Conservation (phyloP, 495 filamentous ascomycete genomes). For the Pyrenopolyporus hunteri region DNA sequence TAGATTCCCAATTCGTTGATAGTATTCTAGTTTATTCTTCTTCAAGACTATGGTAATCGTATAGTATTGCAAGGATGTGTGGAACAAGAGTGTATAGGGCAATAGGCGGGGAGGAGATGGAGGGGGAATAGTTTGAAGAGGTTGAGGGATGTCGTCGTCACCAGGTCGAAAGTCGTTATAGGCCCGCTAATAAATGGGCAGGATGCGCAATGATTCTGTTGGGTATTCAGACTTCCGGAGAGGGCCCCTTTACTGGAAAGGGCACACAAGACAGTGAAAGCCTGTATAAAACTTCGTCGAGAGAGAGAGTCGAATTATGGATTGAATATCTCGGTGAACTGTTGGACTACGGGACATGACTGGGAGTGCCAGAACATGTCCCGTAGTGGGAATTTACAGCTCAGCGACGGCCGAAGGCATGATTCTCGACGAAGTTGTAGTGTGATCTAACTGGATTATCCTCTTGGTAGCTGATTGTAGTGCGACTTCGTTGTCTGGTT, state of each 20-base stretch:
- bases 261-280: conserved; percentile 52
- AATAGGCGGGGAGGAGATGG: conserved; percentile 10
- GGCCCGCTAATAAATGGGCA: conserved; percentile 23
- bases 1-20: conserved; percentile 9
- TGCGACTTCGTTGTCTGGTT: conserved; percentile 73
- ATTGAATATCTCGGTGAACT: conserved; percentile 81
- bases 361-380: conserved; percentile 54
- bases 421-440: conserved; percentile 79
- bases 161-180: conserved; percentile 15
- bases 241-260: conserved; percentile 20
- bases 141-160: conserved; percentile 38
- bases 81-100: conserved; percentile 8
- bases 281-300: conserved; percentile 78
- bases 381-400: conserved; percentile 93
- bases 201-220: conserved; percentile 33
- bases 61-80: conserved; percentile 10
- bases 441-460: conserved; percentile 46
- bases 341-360: conserved; percentile 71
- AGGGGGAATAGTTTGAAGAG: conserved; percentile 19
- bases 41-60: neutral
- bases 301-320: conserved; percentile 61
- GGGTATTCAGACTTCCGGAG: conserved; percentile 37
- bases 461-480: conserved; percentile 51
- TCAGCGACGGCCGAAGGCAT: conserved; percentile 89
- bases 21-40: conserved; percentile 2